phyloP scores from a whole-genome alignment of 768 basidiomycete genomes.

The Trametes cubensis region DNA sequence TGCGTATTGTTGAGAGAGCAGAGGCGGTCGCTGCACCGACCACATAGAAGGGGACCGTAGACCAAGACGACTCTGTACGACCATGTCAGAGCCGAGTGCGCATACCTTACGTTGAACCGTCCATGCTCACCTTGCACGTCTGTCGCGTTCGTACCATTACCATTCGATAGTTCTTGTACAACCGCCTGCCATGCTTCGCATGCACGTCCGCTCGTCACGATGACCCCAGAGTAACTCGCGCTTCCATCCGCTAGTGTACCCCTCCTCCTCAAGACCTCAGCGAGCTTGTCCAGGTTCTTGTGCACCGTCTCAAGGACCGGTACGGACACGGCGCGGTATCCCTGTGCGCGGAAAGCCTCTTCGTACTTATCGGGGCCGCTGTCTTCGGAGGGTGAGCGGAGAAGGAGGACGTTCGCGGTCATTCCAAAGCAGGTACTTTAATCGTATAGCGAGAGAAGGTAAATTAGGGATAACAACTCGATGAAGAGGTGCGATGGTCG shows the following conservation, averaged over 20 bases:
- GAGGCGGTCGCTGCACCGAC: constrained; percentile 70
- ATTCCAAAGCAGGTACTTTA: not conserved
- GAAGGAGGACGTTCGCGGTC: constrained; percentile 42
- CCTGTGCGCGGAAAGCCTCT: constrained; percentile 45
- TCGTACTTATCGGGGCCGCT: constrained; percentile 60
- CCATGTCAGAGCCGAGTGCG: not conserved
- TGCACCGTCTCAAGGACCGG: constrained; percentile 72
- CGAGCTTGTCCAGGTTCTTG: constrained; percentile 51
- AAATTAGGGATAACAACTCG: not conserved
- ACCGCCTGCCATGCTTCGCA: constrained; percentile 70
- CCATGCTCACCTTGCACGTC: not conserved
- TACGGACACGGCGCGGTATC: constrained; percentile 60
- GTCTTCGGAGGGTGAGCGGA: constrained; percentile 41
- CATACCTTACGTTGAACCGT: not conserved
- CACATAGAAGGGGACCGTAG: constrained; percentile 69
- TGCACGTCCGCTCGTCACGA: constrained; percentile 79
- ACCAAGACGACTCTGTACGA: constrained; percentile 49
- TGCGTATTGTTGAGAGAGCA: constrained; percentile 42
- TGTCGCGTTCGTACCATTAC: not conserved
- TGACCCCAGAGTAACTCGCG: constrained; percentile 52
- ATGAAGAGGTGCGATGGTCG: too few species aligned
- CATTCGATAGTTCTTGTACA: constrained; percentile 30
- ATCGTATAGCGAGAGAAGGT: not conserved
- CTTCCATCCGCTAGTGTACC: not conserved
- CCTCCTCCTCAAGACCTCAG: constrained; percentile 43